phyloP scores from a whole-genome alignment of 495 filamentous ascomycete species.

The Lasiosphaeria hispida region DNA sequence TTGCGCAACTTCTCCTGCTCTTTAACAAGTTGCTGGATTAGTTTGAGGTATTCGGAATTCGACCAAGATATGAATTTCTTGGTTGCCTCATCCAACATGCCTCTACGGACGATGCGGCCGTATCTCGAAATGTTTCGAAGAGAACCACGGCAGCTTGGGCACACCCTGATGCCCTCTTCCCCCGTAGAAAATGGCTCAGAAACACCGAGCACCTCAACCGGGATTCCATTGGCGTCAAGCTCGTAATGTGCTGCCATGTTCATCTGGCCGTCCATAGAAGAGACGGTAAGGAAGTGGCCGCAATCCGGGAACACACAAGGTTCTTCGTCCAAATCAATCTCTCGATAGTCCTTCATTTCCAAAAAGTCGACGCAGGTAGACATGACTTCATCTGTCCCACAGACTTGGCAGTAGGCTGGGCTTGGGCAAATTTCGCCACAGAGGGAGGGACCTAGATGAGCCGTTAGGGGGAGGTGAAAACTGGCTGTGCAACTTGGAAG shows the following conservation, averaged over 20 bases:
- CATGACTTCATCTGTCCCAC: conserved; percentile 43
- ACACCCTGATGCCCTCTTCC: conserved; percentile 52
- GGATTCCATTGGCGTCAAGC: conserved; percentile 28
- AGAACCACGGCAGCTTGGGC: conserved; percentile 62
- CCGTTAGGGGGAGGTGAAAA: not conserved
- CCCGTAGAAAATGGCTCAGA: conserved; percentile 45
- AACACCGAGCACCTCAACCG: not conserved
- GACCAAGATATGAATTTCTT: conserved; percentile 63
- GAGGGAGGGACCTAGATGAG: conserved; percentile 51
- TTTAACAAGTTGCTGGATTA: conserved; percentile 33
- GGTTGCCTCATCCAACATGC: conserved; percentile 62
- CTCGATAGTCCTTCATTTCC: conserved; percentile 22
- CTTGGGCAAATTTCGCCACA: conserved; percentile 63
- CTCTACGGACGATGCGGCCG: conserved; percentile 62
- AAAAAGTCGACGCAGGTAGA: conserved; percentile 29
- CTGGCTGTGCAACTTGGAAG: not conserved
- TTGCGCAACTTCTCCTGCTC: conserved; percentile 8
- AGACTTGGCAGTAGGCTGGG: conserved; percentile 54
- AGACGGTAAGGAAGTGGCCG: conserved; percentile 62
- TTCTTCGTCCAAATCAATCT: conserved; percentile 20
- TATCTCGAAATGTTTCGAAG: conserved; percentile 64
- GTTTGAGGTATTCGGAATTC: conserved; percentile 47
- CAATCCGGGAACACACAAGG: conserved; percentile 56
- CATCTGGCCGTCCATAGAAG: conserved; percentile 66
- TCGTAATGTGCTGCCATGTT: conserved; percentile 57